These are phyloP conservation scores for Starmerella etchellsii DNA, from an alignment of 805 yeast species.

Conservation along the genomic window DNA sequence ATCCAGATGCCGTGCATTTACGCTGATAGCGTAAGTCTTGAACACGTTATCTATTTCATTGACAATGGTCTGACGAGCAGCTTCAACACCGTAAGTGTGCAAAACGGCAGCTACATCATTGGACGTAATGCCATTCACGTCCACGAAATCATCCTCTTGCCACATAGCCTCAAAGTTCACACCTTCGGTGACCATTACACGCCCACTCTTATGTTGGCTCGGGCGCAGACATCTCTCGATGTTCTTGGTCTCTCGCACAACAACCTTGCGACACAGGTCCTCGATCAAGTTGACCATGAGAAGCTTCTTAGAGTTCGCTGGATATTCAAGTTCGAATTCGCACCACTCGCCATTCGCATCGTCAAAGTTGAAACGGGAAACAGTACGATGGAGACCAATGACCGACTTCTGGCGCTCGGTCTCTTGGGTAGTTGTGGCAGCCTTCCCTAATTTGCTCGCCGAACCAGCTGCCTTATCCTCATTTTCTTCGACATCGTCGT, in stretches of 20 bases:
- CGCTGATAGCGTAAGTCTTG: constrained; percentile 90
- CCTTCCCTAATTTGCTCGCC: neutral
- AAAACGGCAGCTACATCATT: constrained; percentile 89
- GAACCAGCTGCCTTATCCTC: neutral
- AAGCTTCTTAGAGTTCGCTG: constrained; percentile 78
- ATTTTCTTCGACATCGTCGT: constrained; percentile 11
- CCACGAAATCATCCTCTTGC: constrained; percentile 89
- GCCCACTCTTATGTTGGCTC: constrained; percentile 50
- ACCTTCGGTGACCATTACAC: constrained; percentile 88
- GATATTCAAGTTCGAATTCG: constrained; percentile 69
- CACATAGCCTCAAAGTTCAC: constrained; percentile 96
- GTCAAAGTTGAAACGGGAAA: constrained; percentile 78
- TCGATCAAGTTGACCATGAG: constrained; percentile 96
- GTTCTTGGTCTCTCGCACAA: constrained; percentile 79
- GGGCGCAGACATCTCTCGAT: constrained; percentile 93
- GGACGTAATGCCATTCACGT: constrained; percentile 78
- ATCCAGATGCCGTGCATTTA: constrained; percentile 86
- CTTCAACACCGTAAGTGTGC: constrained; percentile 92
- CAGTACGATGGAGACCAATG: constrained; percentile 54
- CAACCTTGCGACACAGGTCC: constrained; percentile 75
- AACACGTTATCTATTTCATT: constrained; percentile 92
- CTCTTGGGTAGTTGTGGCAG: constrained; percentile 30
- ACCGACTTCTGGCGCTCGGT: constrained; percentile 79
- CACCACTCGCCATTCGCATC: constrained; percentile 86
- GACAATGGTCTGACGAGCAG: constrained; percentile 94